These are phyloP conservation scores for Zygotorulaspora florentina DNA, from an alignment of 805 yeast genomes.

Conservation along the genomic window DNA sequence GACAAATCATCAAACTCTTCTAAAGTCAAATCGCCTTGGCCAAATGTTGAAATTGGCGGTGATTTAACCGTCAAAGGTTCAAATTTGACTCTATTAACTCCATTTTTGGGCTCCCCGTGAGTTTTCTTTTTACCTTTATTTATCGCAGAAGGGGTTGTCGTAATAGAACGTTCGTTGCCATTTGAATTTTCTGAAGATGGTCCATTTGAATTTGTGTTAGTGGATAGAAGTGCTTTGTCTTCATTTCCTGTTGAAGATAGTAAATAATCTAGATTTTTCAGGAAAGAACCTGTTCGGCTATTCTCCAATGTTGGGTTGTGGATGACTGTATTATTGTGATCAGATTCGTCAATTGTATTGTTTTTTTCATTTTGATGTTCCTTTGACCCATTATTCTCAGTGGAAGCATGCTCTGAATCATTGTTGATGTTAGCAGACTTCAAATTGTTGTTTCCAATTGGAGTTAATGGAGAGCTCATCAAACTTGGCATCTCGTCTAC, in stretches of 20 bases:
- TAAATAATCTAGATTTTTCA: constrained; percentile 37
- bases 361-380: neutral
- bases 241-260: constrained; percentile 21
- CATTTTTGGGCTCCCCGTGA: constrained; percentile 1
- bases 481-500: constrained; percentile 8
- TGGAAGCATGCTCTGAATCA: neutral
- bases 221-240: neutral
- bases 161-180: neutral
- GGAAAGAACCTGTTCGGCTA: constrained; percentile 30
- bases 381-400: constrained; percentile 1
- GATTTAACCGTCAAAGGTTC: constrained; percentile 39
- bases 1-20: constrained; percentile 28
- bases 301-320: constrained; percentile 14
- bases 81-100: constrained; percentile 27
- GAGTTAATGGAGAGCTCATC: constrained; percentile 8
- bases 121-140: constrained; percentile 4
- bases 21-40: constrained; percentile 49
- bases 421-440: neutral
- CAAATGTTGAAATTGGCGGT: constrained; percentile 51
- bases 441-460: constrained; percentile 6
- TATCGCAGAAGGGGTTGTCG: constrained; percentile 2
- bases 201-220: neutral
- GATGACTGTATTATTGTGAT: constrained; percentile 15
- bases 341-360: constrained; percentile 4
- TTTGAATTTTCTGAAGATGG: neutral